Evolutionary conservation across 805 yeast genomes (phyloP).

Genomic region (Candida vaughaniae): DNA sequence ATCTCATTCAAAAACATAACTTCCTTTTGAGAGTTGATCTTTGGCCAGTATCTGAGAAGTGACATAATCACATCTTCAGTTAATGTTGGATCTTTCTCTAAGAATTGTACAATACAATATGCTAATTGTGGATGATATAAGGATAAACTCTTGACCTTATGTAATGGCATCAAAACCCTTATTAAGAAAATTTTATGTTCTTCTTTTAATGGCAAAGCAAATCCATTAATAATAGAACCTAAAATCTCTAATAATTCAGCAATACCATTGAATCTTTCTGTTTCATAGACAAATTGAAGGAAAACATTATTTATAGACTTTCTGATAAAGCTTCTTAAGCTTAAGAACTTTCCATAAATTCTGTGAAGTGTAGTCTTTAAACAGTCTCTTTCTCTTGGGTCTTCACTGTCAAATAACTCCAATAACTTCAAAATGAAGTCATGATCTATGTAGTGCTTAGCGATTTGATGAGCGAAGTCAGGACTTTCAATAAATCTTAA

Average conservation of each 20-base stretch:
- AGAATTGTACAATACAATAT: constrained; percentile 92
- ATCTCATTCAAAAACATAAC: constrained; percentile 93
- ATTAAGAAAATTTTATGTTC: constrained; percentile 91
- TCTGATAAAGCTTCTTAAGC: constrained; percentile 85
- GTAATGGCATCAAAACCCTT: constrained; percentile 86
- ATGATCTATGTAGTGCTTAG: constrained; percentile 93
- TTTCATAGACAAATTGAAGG: constrained; percentile 89
- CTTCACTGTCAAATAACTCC: constrained; percentile 93
- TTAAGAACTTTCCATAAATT: constrained; percentile 91
- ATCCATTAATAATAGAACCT: constrained; percentile 96
- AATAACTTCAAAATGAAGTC: constrained; percentile 76
- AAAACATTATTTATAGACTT: constrained; percentile 90
- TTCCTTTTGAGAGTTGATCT: constrained; percentile 90
- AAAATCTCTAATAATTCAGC: constrained; percentile 92
- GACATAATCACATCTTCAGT: constrained; percentile 98
- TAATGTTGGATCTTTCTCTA: constrained; percentile 88
- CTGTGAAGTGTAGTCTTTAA: constrained; percentile 93
- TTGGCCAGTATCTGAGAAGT: constrained; percentile 92
- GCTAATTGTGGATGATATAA: constrained; percentile 96
- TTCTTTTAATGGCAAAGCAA: constrained; percentile 94
- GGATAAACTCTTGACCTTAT: constrained; percentile 84
- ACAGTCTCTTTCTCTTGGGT: constrained; percentile 93
- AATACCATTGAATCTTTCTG: constrained; percentile 93
- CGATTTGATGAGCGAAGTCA: constrained; percentile 89
- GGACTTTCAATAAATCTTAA: constrained; percentile 90